Evolutionary conservation across 305 asterid species (phyloP).

Genomic region (Lippia alba): DNA sequence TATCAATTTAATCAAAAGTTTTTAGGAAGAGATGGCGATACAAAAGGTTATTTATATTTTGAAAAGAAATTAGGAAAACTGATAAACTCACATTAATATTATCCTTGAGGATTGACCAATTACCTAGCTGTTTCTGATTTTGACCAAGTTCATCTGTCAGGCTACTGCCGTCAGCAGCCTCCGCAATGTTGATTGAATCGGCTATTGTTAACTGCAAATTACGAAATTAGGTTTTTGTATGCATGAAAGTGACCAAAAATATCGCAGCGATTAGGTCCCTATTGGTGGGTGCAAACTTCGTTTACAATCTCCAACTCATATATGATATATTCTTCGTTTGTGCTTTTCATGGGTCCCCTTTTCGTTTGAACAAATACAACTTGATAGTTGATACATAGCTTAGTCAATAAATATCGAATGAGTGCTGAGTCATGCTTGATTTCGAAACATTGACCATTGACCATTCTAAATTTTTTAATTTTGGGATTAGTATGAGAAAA

Average conservation of each 20-base stretch:
- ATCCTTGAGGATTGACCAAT: conserved; percentile 5
- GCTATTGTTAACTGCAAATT: not conserved
- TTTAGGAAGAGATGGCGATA: too few species aligned
- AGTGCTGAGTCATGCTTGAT: conserved; percentile 29
- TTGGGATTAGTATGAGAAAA: too few species aligned
- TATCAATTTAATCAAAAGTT: too few species aligned
- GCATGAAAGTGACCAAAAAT: conserved; percentile 28
- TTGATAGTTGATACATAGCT: not conserved
- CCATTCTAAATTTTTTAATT: not conserved
- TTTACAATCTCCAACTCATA: not conserved
- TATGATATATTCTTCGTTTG: not conserved
- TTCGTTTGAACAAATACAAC: not conserved
- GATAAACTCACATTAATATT: not conserved
- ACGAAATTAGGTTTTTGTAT: conserved; percentile 15
- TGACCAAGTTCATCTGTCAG: conserved; percentile 13
- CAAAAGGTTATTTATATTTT: not conserved
- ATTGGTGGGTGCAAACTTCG: too few species aligned
- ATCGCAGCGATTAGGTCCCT: too few species aligned
- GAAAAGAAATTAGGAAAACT: not conserved
- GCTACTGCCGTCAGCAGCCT: not conserved
- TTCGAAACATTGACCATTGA: conserved; percentile 6
- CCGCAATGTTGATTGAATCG: too few species aligned
- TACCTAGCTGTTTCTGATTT: not conserved
- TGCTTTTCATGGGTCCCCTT: conserved; percentile 2
- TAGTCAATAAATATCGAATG: conserved; percentile 29